Percentiles rank a stretch among this genome's conserved stretches.
Evolutionary conservation across 2,329 filamentous ascomycete genomes (phyloP).

Genomic region (Myriosclerotinia duriaeana): DNA sequence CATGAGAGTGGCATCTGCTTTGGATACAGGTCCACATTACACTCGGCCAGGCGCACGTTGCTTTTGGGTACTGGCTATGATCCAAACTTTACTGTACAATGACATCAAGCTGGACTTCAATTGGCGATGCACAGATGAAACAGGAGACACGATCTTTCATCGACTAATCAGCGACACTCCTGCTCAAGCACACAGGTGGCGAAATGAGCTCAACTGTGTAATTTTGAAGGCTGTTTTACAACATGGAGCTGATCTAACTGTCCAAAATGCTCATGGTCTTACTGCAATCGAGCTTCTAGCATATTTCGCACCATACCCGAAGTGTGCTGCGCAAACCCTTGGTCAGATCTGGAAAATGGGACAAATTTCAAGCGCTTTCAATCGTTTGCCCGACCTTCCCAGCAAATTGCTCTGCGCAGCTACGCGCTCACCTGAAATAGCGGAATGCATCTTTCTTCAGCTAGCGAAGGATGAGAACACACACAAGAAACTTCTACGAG

Average conservation of each 20-base stretch:
- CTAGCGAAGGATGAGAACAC: not conserved
- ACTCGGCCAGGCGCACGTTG: too few species aligned
- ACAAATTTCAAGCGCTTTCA: not conserved
- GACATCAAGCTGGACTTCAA: not conserved
- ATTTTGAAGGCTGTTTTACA: not conserved
- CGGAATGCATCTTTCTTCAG: not conserved
- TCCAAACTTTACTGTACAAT: too few species aligned
- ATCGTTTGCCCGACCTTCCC: not conserved
- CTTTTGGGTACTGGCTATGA: too few species aligned
- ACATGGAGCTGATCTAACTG: not conserved
- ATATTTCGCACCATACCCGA: too few species aligned
- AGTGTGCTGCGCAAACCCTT: not conserved
- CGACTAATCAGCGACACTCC: too few species aligned
- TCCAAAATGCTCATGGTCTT: not conserved
- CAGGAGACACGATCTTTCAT: not conserved
- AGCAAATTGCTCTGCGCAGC: not conserved
- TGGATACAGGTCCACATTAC: too few species aligned
- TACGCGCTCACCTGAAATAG: too few species aligned
- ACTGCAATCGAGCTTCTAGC: not conserved
- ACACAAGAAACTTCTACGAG: rapidly evolving
- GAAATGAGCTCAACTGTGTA: too few species aligned
- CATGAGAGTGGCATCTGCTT: too few species aligned
- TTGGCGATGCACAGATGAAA: not conserved
- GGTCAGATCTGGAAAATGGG: not conserved
- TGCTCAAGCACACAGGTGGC: not conserved